Evolutionary conservation across 164 flowering plant species (phyloP).

Genomic region (Platanus orientalis): DNA sequence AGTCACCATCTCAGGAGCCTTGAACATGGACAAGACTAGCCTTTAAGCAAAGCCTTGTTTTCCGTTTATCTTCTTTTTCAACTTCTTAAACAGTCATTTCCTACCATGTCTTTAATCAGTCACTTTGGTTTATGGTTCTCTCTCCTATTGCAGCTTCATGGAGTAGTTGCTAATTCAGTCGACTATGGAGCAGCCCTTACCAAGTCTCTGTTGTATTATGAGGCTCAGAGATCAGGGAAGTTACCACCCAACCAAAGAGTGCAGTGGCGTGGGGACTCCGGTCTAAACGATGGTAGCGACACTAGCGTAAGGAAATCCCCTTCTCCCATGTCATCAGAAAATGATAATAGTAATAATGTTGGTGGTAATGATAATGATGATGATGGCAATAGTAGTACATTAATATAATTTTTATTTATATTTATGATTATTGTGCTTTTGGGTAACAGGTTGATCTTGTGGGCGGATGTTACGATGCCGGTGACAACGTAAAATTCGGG

Average conservation of each 20-base stretch:
- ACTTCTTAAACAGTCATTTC: too few relatives aligned
- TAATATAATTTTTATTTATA: too few relatives aligned
- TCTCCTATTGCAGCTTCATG: slow-evolving; percentile 2
- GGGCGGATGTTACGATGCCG: slow-evolving; percentile 58
- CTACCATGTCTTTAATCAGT: slow-evolving; percentile 8
- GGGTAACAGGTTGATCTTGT: slow-evolving; percentile 33
- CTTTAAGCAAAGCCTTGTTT: too few relatives aligned
- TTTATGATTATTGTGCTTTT: too few relatives aligned
- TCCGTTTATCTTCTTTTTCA: too few relatives aligned
- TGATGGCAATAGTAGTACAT: too few relatives aligned
- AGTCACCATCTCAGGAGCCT: too few relatives aligned
- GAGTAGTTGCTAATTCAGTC: slow-evolving; percentile 13
- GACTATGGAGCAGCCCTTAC: slow-evolving; percentile 33
- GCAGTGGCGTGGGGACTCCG: slow-evolving; percentile 47
- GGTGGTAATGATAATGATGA: too few relatives aligned
- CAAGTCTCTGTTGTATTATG: slow-evolving; percentile 35
- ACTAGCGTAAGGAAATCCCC: slow-evolving; percentile 17
- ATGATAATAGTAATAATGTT: too few relatives aligned
- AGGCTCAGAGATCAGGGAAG: slow-evolving; percentile 46
- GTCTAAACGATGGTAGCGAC: slow-evolving; percentile 29
- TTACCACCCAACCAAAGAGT: slow-evolving; percentile 38
- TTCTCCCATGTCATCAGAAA: not conserved
- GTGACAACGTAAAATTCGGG: too few relatives aligned
- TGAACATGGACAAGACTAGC: too few relatives aligned
- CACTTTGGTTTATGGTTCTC: slow-evolving; percentile 1